Base-by-base conservation (phyloP, 192 early-diverging fungal genomes). In the Podila horticola region DNA sequence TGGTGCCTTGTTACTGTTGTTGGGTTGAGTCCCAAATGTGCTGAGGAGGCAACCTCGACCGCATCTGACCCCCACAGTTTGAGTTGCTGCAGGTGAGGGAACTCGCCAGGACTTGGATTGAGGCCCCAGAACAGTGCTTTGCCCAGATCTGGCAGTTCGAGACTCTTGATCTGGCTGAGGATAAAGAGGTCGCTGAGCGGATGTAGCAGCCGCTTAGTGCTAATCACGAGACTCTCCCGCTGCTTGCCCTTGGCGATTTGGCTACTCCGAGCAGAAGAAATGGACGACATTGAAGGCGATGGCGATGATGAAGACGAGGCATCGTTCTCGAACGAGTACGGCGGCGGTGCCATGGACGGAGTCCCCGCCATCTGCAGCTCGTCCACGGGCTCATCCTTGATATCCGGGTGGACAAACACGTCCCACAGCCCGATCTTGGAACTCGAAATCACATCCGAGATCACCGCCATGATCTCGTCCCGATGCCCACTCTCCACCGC, bases 101-200 rank as follows among this genome's bases (percentile, higher is more conserved):
- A 63, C 9, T 74, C 73, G 6, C 61, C 61, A 6, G 59, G 59
- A 34, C 28, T 64, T 26, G 73, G 73, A 19, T 50, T 33, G n/a
- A 63, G 12, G 22, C 26, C 26, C 0, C 31, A 17, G 26, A 68
- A 68, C 8, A 74, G 65, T 3, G 31, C 22, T 5, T 41, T 57
- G 6, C 50, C 61, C 17, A 74, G 66, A 41, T 74, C 73, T 34
- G 73, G 73, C 19, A 74, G 36, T n/a, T 28, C 20, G 0, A 74
- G 59, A 30, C 60, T 64, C 29, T 68, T 41, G 50, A 74, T 57
- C 49, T 63, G 45, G 12, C 28, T 58, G 13, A 74, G 66, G 10
- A 74, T 29, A 26, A 74, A 58, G 2, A 68, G 19, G 45, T 33
- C 31, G 26, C 49, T 50, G 9, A 74, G 64, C 2, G 71, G 52